phyloP scores from a whole-genome alignment of 768 basidiomycete genomes.

The Xerocomellus chrysenteron region DNA sequence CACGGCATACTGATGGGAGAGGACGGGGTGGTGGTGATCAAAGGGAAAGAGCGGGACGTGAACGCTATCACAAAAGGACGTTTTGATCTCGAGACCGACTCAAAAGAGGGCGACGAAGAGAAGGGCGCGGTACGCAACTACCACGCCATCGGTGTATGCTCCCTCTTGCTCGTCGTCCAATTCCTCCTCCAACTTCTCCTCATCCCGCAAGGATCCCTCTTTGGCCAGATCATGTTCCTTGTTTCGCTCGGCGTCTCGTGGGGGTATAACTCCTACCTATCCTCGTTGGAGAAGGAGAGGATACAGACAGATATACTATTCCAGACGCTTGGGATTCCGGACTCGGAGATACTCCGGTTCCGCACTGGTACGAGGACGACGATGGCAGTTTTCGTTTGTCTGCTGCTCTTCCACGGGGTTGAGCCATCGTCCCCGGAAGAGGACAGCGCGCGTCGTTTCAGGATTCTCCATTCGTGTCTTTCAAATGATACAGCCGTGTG shows the following conservation, averaged over 20 bases:
- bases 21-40: constrained; percentile 25
- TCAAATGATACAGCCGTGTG: constrained; percentile 27
- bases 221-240: constrained; percentile 38
- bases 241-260: constrained; percentile 32
- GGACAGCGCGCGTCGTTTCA: not conserved
- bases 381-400: constrained; percentile 23
- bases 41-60: constrained; percentile 28
- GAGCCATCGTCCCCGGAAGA: not conserved
- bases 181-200: constrained; percentile 36
- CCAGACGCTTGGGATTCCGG: constrained; percentile 1
- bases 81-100: constrained; percentile 22
- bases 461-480: constrained; percentile 16
- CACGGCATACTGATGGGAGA: constrained; percentile 27
- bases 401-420: constrained; percentile 22
- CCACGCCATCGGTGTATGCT: constrained; percentile 24
- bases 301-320: constrained; percentile 20
- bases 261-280: constrained; percentile 34
- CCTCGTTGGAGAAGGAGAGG: constrained; percentile 36
- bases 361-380: constrained; percentile 20
- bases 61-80: constrained; percentile 30
- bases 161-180: constrained; percentile 30
- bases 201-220: constrained; percentile 34
- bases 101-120: not conserved
- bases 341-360: constrained; percentile 12
- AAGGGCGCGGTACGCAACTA: not conserved